Percentiles rank a stretch among this genome's conserved stretches.
phyloP scores from a whole-genome alignment of 2,329 filamentous ascomycete genomes.

The Pyrenophora graminea region DNA sequence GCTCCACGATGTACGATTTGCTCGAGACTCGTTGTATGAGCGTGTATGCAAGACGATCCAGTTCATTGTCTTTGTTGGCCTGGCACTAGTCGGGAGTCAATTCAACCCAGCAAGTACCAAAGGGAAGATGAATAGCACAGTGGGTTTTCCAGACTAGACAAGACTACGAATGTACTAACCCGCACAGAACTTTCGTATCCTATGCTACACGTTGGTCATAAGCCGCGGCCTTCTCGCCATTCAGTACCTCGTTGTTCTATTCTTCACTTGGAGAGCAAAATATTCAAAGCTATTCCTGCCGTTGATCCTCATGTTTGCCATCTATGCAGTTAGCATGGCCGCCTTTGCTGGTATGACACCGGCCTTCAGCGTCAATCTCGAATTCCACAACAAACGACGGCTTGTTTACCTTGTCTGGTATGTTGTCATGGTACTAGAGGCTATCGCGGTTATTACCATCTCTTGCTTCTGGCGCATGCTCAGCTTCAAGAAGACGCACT shows the following conservation, averaged over 20 bases:
- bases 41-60: constrained; percentile 44
- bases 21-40: constrained; percentile 46
- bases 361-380: constrained; percentile 25
- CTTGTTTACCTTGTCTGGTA: constrained; percentile 45
- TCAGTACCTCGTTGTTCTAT: constrained; percentile 42
- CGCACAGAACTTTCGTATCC: constrained; percentile 39
- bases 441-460: constrained; percentile 55
- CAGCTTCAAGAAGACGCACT: constrained; percentile 64
- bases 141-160: constrained; percentile 6
- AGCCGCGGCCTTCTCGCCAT: constrained; percentile 38
- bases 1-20: constrained; percentile 48
- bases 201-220: constrained; percentile 44
- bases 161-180: constrained; percentile 6
- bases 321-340: constrained; percentile 35
- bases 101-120: constrained; percentile 38
- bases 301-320: constrained; percentile 34
- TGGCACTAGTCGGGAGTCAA: constrained; percentile 43
- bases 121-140: constrained; percentile 33
- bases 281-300: constrained; percentile 44
- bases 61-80: constrained; percentile 45
- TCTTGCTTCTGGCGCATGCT: constrained; percentile 61
- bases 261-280: constrained; percentile 34
- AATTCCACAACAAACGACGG: constrained; percentile 12
- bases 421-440: constrained; percentile 57
- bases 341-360: constrained; percentile 43